phyloP scores from a whole-genome alignment of 805 yeast species.

The Candida palmyrensis region DNA sequence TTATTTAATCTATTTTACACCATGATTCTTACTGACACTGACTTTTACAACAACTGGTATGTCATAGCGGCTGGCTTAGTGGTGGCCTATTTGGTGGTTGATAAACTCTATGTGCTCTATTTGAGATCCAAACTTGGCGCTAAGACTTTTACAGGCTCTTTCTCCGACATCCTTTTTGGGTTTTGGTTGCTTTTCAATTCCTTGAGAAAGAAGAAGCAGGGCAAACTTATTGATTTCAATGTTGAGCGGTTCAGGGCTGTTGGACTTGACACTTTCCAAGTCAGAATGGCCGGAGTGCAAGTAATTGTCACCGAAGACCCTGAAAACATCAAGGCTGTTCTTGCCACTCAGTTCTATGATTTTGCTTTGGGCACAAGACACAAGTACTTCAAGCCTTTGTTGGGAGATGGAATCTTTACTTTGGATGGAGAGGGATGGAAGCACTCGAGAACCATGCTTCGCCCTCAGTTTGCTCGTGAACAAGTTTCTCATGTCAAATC shows the following conservation, averaged over 20 bases:
- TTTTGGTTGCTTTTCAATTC: constrained; percentile 10
- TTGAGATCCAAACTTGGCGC: too few species aligned
- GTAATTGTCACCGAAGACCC: constrained; percentile 30
- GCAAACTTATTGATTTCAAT: constrained; percentile 15
- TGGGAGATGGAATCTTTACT: constrained; percentile 42
- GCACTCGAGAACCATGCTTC: constrained; percentile 37
- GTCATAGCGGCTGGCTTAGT: too few species aligned
- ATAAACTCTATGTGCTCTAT: too few species aligned
- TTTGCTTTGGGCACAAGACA: constrained; percentile 36
- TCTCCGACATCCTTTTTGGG: constrained; percentile 9
- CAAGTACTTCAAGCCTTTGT: constrained; percentile 29
- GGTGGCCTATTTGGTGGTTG: too few species aligned
- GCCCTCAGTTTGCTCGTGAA: constrained; percentile 41
- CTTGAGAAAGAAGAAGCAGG: constrained; percentile 11
- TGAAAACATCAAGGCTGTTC: constrained; percentile 37
- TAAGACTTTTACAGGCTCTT: too few species aligned
- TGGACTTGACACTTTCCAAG: constrained; percentile 6
- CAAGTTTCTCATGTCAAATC: constrained; percentile 36
- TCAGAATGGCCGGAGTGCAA: constrained; percentile 15
- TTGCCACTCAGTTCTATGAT: constrained; percentile 39
- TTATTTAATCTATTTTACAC: too few species aligned
- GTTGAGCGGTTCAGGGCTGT: constrained; percentile 9
- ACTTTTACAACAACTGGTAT: too few species aligned
- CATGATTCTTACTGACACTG: too few species aligned
- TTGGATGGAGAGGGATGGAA: constrained; percentile 41